Base-by-base conservation (phyloP, 352 stramenopile species). In the Blastocystis sp. region DNA sequence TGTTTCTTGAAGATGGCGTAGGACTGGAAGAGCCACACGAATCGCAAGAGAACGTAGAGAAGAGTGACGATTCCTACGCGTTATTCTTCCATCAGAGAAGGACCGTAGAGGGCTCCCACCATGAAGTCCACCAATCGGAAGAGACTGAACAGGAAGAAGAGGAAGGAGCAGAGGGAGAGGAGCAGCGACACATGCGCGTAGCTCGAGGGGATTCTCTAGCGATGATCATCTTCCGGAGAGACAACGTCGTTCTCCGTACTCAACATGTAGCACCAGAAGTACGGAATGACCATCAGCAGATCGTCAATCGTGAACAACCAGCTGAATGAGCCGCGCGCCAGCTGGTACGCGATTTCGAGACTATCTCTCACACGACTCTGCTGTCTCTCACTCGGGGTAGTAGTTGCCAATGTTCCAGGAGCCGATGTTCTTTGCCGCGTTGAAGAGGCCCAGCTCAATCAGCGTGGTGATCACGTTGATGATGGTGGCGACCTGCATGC, bases 111-210 rank as follows among this genome's bases (percentile, higher is more conserved):
- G 0, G 54, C n/a, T 19, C 69, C 69, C 66, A 79, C 69, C 21
- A 79, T 60, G 45, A 79, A 40, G 43, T 79, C 54, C 6, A 62
- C 48, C 17, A 79, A 21, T 14, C 54, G 69, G 34, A 79, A 62
- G 11, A 79, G 54, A n/a, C 69, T 79, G 54, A 79, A 79, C 7
- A 79, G 21, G 69, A 79, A 79, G 69, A 79, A 79, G 2, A 79
- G 69, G 69, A 79, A 79, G 28, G 69, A 79, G 69, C 24, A 40
- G 3, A 79, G 38, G 21, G 69, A 38, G 9, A 79, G 42, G 21
- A 61, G 11, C 14, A 79, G 69, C 4, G 28, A 60, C 11, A 62
- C 45, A 24, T 14, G 21, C 2, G 24, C 45, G 38, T 60, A 79
- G 21, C 7, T 45, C n/a, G 48, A 60, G 17, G 69, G 69, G 1